phyloP scores from a whole-genome alignment of 345 rosid genomes.

The Mercurialis annua region DNA sequence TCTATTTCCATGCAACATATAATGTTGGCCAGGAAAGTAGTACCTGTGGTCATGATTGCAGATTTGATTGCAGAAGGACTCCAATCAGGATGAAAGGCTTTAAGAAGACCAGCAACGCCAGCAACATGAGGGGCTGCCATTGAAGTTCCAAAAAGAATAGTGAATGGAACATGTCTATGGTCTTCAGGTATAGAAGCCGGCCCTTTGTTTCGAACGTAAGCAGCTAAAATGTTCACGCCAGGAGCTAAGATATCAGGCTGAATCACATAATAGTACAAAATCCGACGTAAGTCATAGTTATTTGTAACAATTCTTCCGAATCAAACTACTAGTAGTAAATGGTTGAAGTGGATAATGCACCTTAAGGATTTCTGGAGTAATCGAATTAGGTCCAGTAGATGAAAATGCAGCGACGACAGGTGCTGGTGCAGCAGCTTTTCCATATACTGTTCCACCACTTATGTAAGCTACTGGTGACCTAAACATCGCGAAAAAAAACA shows the following conservation, averaged over 20 bases:
- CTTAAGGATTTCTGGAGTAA: neutral
- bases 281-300: neutral
- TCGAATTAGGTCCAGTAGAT: constrained; percentile 21
- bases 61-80: constrained; percentile 26
- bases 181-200: constrained; percentile 52
- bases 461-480: constrained; percentile 22
- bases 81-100: constrained; percentile 18
- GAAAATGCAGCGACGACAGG: constrained; percentile 20
- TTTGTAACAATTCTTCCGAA: neutral
- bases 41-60: constrained; percentile 27
- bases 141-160: constrained; percentile 73
- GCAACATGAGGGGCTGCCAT: constrained; percentile 41
- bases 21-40: neutral
- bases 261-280: neutral
- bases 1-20: too few relatives aligned
- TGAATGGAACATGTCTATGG: constrained; percentile 53
- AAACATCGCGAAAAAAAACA: too few relatives aligned
- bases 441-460: constrained; percentile 12
- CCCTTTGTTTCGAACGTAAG: constrained; percentile 50
- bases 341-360: too few relatives aligned
- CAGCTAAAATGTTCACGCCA: constrained; percentile 79
- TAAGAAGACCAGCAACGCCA: constrained; percentile 22
- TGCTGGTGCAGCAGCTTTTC: constrained; percentile 1
- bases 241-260: constrained; percentile 91
- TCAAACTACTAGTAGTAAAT: too few relatives aligned